Base-by-base conservation (phyloP, 2,329 filamentous ascomycete genomes). In the Ophiocordyceps polyrhachis-furcata region DNA sequence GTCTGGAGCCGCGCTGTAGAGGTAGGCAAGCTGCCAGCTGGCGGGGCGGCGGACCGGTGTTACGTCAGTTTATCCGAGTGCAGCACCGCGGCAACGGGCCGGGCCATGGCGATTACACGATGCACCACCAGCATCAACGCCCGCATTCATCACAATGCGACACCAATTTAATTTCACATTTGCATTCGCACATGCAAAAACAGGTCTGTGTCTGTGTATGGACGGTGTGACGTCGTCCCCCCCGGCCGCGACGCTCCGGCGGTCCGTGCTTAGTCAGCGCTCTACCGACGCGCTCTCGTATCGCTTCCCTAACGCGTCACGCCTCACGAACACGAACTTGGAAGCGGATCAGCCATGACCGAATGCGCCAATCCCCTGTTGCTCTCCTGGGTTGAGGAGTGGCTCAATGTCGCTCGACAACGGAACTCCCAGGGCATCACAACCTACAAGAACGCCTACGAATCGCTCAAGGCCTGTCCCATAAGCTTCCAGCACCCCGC, bases 391-490 rank as follows among this genome's bases (percentile, higher is more conserved):
- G 75, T 88, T 43, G 79, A 83, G 55, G 81, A 87, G 64, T 86
- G 80, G 81, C 71, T 81, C 43, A 80, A 87, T 41, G 58, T 72
- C 38, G 83, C 81, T 13, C 69, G 72, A 43, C 75, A 84, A 51
- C 73, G 72, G 41, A 84, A 81, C 55, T 74, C 75, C 17, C 86
- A 84, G 56, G 81, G 80, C 20, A 62, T 77, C 21, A 74, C 70
- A n/a, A 79, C 74, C 0, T 89, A 87, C 59, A 81, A 75, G 50
- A 76, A 80, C 52, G 84, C 84, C 1, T 85, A 85, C 55, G 72
- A 84, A 47, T 82, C 83, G 2, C 73, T 91, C 58, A 83, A 79
- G 60, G 74, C 74, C 13, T 88, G 83, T 50, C 83, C 84, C 0
- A 64, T 85, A 37, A 62, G 63, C 1, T 83, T 86, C 51, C 65